These are phyloP conservation scores for Bipolaris oryzae DNA, from an alignment of 2,329 filamentous ascomycete genomes.

Conservation along the genomic window DNA sequence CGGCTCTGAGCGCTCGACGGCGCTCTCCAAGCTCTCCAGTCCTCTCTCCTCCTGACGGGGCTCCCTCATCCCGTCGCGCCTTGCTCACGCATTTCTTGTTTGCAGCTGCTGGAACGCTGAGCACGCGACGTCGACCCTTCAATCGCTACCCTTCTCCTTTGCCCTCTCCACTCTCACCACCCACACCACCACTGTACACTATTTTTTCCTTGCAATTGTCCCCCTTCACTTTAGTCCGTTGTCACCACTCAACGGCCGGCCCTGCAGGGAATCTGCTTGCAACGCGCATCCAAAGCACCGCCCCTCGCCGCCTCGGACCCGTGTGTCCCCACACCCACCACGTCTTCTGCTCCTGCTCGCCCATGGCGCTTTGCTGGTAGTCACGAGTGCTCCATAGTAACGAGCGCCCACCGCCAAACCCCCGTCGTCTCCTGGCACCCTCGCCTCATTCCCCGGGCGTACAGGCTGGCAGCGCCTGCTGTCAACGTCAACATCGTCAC, in stretches of 20 bases:
- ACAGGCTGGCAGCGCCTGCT: neutral
- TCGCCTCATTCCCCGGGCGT: neutral
- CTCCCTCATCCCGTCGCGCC: conserved; percentile 29
- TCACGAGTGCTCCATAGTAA: conserved; percentile 14
- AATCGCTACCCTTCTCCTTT: conserved; percentile 32
- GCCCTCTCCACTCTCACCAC: conserved; percentile 8
- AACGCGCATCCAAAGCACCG: conserved; percentile 33
- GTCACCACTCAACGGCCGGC: conserved; percentile 17
- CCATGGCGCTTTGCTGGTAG: conserved; percentile 23
- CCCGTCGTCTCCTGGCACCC: neutral
- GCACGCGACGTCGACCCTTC: conserved; percentile 23
- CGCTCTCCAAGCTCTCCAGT: conserved; percentile 13
- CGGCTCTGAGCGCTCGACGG: conserved; percentile 13
- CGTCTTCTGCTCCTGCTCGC: conserved; percentile 15
- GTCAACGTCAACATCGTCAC: neutral
- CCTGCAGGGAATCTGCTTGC: conserved; percentile 35
- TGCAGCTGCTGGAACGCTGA: conserved; percentile 28
- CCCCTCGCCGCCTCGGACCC: conserved; percentile 27
- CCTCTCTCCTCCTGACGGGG: conserved; percentile 26
- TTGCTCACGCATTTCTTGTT: conserved; percentile 16
- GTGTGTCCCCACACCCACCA: conserved; percentile 23
- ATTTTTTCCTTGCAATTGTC: conserved; percentile 26
- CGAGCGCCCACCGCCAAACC: conserved; percentile 3
- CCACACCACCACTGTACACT: conserved; percentile 4
- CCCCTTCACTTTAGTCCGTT: conserved; percentile 22